phyloP scores from a whole-genome alignment of 768 basidiomycete species.

The Russula lepida region DNA sequence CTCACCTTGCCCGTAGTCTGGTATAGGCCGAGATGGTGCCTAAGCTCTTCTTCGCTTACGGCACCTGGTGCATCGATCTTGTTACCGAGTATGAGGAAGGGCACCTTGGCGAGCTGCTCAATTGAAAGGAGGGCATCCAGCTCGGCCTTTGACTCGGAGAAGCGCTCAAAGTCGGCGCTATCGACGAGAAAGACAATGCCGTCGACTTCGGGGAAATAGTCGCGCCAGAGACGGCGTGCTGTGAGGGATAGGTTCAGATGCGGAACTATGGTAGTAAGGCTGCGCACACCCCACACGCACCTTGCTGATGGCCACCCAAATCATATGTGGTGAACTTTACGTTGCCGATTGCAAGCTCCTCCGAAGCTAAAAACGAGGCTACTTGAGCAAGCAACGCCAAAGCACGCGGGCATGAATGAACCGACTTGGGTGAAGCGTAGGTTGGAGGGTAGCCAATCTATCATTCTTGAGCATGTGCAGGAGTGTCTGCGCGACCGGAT shows the following conservation, averaged over 20 bases:
- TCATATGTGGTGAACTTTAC: conserved; percentile 99
- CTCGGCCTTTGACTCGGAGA: conserved; percentile 94
- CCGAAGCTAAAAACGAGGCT: conserved; percentile 58
- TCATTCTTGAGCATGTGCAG: conserved; percentile 99
- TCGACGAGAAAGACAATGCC: conserved; percentile 98
- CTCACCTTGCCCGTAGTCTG: conserved; percentile 98
- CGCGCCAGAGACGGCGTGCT: conserved; percentile 98
- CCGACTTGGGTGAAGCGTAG: conserved; percentile 95
- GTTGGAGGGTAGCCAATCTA: conserved; percentile 92
- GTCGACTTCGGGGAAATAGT: conserved; percentile 99
- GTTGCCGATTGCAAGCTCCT: conserved; percentile 97
- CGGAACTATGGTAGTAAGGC: background rate
- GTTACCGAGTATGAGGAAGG: conserved; percentile 97
- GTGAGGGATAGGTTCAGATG: background rate
- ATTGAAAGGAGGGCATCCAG: conserved; percentile 93
- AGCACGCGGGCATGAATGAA: conserved; percentile 15
- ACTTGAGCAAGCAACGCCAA: conserved; percentile 6
- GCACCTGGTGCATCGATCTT: conserved; percentile 99
- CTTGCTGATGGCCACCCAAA: conserved; percentile 95
- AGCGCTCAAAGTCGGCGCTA: conserved; percentile 93
- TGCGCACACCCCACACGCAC: conserved; percentile 36
- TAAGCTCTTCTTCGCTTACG: conserved; percentile 94
- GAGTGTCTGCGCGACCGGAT: conserved; percentile 53
- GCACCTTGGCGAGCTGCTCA: conserved; percentile 91
- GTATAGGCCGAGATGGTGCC: conserved; percentile 90